phyloP scores from a whole-genome alignment of 495 filamentous ascomycete genomes.

The Aspergillus ellipticus region DNA sequence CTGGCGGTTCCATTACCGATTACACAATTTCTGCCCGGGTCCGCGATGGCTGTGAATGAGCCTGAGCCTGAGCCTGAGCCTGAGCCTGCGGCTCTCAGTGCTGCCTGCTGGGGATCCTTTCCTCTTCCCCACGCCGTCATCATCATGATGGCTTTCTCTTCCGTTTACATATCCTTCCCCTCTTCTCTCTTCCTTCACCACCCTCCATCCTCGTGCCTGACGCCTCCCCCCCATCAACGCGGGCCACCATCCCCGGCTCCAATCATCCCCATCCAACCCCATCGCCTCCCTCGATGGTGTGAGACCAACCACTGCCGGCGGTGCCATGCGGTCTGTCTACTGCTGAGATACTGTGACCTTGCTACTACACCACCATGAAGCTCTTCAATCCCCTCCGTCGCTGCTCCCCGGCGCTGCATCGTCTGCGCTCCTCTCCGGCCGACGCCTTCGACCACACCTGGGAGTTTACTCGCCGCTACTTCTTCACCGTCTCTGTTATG shows the following conservation, averaged over 20 bases:
- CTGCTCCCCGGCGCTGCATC: background rate
- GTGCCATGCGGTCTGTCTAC: background rate
- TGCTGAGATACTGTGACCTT: background rate
- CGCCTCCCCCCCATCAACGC: background rate
- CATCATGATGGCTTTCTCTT: background rate
- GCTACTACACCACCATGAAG: background rate
- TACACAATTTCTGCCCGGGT: too few species aligned
- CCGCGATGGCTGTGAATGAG: background rate
- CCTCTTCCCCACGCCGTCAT: background rate
- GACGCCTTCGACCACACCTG: conserved; percentile 27
- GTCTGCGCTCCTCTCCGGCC: conserved; percentile 18
- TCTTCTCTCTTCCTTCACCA: background rate
- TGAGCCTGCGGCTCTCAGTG: background rate
- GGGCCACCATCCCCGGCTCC: background rate
- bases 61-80: too few species aligned
- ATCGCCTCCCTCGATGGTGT: background rate
- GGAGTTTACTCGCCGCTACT: conserved; percentile 34
- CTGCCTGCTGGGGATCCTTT: background rate
- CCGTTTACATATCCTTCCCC: background rate
- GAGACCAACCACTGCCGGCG: background rate
- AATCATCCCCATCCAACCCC: background rate
- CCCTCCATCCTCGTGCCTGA: background rate
- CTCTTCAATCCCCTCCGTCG: conserved; percentile 5
- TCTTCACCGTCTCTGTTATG: conserved; percentile 33
- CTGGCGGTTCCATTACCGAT: background rate